A percentile compares a stretch with the other conserved stretches of the same genome.
Evolutionary conservation across 495 filamentous ascomycete genomes (phyloP).

Genomic region (Opeltia flavorubescens): DNA sequence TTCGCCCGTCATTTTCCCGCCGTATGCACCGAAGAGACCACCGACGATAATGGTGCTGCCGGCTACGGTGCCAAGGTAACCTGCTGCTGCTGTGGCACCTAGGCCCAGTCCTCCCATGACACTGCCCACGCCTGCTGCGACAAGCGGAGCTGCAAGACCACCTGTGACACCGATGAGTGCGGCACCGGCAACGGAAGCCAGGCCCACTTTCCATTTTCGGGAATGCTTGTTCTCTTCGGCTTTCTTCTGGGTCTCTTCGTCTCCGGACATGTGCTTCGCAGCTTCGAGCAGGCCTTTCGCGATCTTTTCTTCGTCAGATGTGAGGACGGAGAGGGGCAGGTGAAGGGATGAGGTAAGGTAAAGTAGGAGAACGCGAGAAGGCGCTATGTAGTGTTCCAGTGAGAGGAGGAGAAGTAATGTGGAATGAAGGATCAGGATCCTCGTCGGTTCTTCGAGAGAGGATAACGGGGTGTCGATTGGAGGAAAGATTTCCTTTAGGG

Average conservation of each 20-base stretch:
- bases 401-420: constrained; percentile 64
- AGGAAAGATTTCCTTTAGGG: constrained; percentile 29
- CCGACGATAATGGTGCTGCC: constrained; percentile 67
- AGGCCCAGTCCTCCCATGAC: constrained; percentile 72
- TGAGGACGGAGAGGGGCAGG: constrained; percentile 48
- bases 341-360: constrained; percentile 53
- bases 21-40: constrained; percentile 78
- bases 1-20: constrained; percentile 66
- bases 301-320: constrained; percentile 59
- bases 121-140: constrained; percentile 69
- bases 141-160: constrained; percentile 65
- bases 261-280: constrained; percentile 53
- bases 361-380: constrained; percentile 62
- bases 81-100: constrained; percentile 62
- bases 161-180: constrained; percentile 72
- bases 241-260: constrained; percentile 52
- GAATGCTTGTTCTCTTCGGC: constrained; percentile 48
- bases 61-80: constrained; percentile 64
- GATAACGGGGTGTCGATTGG: constrained; percentile 32
- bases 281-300: constrained; percentile 60
- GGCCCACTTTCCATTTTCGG: constrained; percentile 67
- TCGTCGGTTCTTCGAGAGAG: constrained; percentile 26
- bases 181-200: constrained; percentile 66
- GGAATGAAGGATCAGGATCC: constrained; percentile 39
- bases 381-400: constrained; percentile 64